A percentile compares a stretch with the other conserved stretches of the same genome.
phyloP scores from a whole-genome alignment of 2,329 filamentous ascomycete genomes.

The Cytospora paraplurivora region DNA sequence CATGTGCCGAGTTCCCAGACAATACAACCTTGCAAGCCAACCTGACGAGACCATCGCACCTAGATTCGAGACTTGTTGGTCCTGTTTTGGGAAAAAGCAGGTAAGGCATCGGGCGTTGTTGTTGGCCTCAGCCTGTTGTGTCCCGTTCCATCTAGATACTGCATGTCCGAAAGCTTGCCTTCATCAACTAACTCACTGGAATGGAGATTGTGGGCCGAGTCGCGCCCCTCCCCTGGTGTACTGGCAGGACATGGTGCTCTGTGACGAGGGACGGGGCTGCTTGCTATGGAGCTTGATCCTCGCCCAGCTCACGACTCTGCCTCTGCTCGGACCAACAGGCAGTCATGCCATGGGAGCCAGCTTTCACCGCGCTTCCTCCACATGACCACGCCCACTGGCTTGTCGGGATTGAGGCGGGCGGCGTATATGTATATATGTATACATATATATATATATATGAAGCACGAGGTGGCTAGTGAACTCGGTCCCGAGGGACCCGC shows the following conservation, averaged over 20 bases:
- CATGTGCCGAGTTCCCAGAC: neutral
- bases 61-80: neutral
- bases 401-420: conserved; percentile 5
- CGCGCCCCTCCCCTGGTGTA: conserved; percentile 15
- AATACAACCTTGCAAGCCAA: neutral
- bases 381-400: conserved; percentile 24
- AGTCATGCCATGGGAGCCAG: conserved; percentile 26
- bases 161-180: conserved; percentile 9
- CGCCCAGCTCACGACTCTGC: conserved; percentile 26
- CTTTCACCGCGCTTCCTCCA: conserved; percentile 28
- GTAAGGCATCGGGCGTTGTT: neutral
- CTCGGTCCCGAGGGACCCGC: neutral
- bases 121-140: conserved; percentile 5
- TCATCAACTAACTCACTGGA: conserved; percentile 3
- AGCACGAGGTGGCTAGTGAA: conserved; percentile 15
- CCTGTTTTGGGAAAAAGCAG: neutral
- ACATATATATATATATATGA: conserved; percentile 18
- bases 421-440: neutral
- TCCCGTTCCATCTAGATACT: conserved; percentile 16
- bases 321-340: conserved; percentile 29
- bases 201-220: conserved; percentile 18
- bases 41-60: neutral
- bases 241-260: conserved; percentile 7
- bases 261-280: conserved; percentile 25
- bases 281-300: conserved; percentile 29